phyloP scores from a whole-genome alignment of 169 alveolate species.

The Cyclospora cayetanensis region DNA sequence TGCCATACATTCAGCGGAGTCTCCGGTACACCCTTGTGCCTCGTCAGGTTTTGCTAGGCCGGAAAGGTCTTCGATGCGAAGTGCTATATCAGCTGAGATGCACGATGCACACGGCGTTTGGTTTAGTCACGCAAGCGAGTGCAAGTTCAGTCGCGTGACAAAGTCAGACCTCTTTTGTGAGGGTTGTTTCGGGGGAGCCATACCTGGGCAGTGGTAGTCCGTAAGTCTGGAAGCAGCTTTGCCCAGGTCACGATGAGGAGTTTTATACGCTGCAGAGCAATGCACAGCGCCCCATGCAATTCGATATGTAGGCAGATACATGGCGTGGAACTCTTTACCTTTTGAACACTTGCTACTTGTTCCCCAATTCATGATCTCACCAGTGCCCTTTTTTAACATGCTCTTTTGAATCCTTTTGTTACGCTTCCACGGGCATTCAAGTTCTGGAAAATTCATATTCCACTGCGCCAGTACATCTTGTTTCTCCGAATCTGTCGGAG shows the following conservation, averaged over 20 bases:
- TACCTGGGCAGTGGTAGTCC: conserved; percentile 58
- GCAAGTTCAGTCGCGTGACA: not conserved
- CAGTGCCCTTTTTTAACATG: conserved; percentile 42
- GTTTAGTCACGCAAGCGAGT: not conserved
- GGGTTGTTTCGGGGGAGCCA: not conserved
- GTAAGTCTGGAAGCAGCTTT: not conserved
- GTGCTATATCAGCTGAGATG: conserved; percentile 32
- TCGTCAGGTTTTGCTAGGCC: not conserved
- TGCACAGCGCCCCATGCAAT: no score
- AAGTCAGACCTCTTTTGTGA: not conserved
- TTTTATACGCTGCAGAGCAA: conserved; percentile 21
- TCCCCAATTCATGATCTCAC: no score
- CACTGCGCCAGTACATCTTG: conserved; percentile 12
- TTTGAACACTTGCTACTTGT: no score
- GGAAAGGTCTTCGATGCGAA: conserved; percentile 26
- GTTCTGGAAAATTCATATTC: conserved; percentile 19
- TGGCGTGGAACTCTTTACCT: no score
- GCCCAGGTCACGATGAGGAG: not conserved
- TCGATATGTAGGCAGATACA: no score
- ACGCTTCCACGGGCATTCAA: conserved; percentile 20
- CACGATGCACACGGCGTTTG: not conserved
- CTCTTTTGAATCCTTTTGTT: conserved; percentile 15
- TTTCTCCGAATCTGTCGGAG: conserved; percentile 1
- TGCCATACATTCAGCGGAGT: conserved; percentile 30
- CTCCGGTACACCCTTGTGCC: conserved; percentile 20